Evolutionary conservation across 306 rosid genomes (phyloP).

Genomic region (Trifolium repens): DNA sequence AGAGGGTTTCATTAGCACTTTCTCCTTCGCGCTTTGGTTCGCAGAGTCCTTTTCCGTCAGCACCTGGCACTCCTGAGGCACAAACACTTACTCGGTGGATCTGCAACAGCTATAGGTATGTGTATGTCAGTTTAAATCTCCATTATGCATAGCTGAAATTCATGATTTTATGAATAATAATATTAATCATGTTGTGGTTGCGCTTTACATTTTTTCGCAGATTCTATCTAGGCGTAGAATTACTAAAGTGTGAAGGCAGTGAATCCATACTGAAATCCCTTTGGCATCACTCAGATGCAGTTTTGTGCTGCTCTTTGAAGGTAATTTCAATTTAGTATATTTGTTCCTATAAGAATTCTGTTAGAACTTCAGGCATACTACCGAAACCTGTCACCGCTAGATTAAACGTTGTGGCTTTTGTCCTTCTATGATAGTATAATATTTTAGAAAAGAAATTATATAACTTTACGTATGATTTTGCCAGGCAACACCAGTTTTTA

Average conservation of each 20-base stretch:
- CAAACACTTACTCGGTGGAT: slow-evolving; percentile 90
- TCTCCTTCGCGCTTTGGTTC: slow-evolving; percentile 79
- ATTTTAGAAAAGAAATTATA: slow-evolving; percentile 32
- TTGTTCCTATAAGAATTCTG: background rate
- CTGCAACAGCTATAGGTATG: slow-evolving; percentile 78
- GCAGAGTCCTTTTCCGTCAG: slow-evolving; percentile 61
- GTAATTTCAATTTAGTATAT: slow-evolving; percentile 45
- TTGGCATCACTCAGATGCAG: slow-evolving; percentile 94
- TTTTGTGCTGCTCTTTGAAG: slow-evolving; percentile 91
- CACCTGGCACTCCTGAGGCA: slow-evolving; percentile 93
- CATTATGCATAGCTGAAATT: background rate
- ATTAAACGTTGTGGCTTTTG: background rate
- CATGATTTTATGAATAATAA: background rate
- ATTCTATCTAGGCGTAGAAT: slow-evolving; percentile 85
- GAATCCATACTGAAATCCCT: slow-evolving; percentile 87
- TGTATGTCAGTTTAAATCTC: slow-evolving; percentile 7
- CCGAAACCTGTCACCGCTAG: background rate
- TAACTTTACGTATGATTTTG: slow-evolving; percentile 35
- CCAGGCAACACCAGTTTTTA: slow-evolving; percentile 88
- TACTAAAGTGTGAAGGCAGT: slow-evolving; percentile 78
- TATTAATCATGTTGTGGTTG: background rate
- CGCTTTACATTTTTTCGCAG: slow-evolving; percentile 45
- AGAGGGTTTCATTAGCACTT: slow-evolving; percentile 94
- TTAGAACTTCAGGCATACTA: background rate
- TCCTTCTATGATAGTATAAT: background rate